A percentile compares a stretch with the other conserved stretches of the same genome.
Conservation (phyloP, 257 asterid genomes). For the Buddleja alternifolia region DNA sequence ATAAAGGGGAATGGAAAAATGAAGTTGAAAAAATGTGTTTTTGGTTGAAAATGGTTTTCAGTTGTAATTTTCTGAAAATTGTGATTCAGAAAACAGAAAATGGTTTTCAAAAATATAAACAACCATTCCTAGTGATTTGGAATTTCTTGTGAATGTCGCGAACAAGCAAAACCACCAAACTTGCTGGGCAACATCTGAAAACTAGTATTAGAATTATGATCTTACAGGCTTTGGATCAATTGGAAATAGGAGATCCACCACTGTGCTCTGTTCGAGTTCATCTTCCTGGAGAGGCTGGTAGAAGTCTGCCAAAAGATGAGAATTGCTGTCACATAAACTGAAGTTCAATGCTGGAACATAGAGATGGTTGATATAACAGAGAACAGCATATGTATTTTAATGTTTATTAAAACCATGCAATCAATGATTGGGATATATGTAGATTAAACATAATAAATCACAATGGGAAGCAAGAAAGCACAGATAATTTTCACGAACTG, state of each 20-base stretch:
- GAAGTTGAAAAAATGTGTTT: no score
- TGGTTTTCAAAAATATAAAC: no score
- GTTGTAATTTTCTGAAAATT: no score
- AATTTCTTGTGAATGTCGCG: not conserved
- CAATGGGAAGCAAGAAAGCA: not conserved
- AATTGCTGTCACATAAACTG: not conserved
- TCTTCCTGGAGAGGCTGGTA: slow-evolving; percentile 83
- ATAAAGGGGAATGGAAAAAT: no score
- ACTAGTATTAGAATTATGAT: slow-evolving; percentile 17
- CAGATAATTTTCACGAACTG: not conserved
- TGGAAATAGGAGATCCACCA: slow-evolving; percentile 63
- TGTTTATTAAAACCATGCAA: not conserved
- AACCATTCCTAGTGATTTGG: no score
- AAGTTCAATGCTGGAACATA: not conserved
- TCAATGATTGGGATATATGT: not conserved
- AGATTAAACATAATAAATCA: not conserved
- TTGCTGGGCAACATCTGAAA: not conserved
- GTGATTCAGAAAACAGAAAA: no score
- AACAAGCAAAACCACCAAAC: not conserved
- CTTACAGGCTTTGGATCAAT: slow-evolving; percentile 81
- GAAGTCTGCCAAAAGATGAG: slow-evolving; percentile 60
- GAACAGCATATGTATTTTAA: not conserved
- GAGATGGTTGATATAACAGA: not conserved
- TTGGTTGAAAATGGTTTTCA: no score
- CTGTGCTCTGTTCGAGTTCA: slow-evolving; percentile 74